phyloP scores from a whole-genome alignment of 805 yeast genomes.

The Kodamaea hsintzibuensis region DNA sequence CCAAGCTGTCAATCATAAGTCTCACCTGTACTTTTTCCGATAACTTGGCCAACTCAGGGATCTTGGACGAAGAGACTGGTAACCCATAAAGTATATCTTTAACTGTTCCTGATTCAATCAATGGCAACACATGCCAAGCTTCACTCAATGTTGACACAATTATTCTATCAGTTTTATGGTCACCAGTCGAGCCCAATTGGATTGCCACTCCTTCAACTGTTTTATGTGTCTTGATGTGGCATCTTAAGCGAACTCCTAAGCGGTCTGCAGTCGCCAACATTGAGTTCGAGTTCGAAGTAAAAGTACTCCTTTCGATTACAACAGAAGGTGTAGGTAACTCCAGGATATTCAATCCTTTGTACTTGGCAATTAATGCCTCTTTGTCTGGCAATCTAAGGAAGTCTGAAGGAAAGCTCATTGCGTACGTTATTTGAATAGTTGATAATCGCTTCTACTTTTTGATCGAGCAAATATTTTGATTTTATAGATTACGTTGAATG shows the following conservation, averaged over 20 bases:
- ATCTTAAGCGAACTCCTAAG: slow-evolving; percentile 52
- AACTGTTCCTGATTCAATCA: slow-evolving; percentile 39
- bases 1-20: slow-evolving; percentile 60
- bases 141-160: slow-evolving; percentile 72
- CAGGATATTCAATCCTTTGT: slow-evolving; percentile 43
- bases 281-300: slow-evolving; percentile 45
- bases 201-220: slow-evolving; percentile 56
- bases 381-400: slow-evolving; percentile 24
- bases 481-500: background rate
- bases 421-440: background rate
- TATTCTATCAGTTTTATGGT: slow-evolving; percentile 44
- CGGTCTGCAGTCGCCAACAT: slow-evolving; percentile 49
- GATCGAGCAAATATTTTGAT: background rate
- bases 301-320: slow-evolving; percentile 39
- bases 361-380: slow-evolving; percentile 18
- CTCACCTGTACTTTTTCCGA: slow-evolving; percentile 45
- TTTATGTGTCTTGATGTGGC: slow-evolving; percentile 78
- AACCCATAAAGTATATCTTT: slow-evolving; percentile 39
- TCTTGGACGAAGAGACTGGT: slow-evolving; percentile 46
- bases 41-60: slow-evolving; percentile 49
- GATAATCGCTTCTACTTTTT: background rate
- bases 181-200: slow-evolving; percentile 49
- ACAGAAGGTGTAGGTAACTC: slow-evolving; percentile 64
- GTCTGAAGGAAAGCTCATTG: slow-evolving; percentile 17
- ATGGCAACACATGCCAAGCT: slow-evolving; percentile 53